phyloP scores from a whole-genome alignment of 2,329 filamentous ascomycete species.

The Talaromyces sp. region DNA sequence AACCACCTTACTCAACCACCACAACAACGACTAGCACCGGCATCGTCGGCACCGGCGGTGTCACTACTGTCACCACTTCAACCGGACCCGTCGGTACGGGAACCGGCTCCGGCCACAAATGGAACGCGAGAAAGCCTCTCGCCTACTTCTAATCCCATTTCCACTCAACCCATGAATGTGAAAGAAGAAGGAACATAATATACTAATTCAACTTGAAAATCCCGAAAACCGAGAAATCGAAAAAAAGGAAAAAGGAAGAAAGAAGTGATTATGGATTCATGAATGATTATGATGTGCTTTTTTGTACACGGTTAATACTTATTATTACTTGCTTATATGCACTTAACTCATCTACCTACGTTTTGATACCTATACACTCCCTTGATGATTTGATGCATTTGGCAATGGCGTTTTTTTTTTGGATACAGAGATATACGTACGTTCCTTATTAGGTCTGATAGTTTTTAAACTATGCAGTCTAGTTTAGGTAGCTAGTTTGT shows the following conservation, averaged over 20 bases:
- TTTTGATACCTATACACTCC: background rate
- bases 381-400: background rate
- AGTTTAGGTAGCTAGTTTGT: background rate
- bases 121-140: constrained; percentile 8
- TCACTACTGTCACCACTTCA: background rate
- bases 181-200: too few species aligned
- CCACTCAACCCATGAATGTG: background rate
- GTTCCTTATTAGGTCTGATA: background rate
- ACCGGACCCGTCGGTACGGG: constrained; percentile 3
- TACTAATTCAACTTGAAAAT: too few species aligned
- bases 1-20: background rate
- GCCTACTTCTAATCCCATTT: too few species aligned
- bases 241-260: background rate
- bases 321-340: background rate
- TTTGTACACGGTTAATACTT: background rate
- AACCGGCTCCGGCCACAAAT: background rate
- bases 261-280: background rate
- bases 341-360: too few species aligned
- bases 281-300: background rate
- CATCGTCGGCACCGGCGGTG: background rate
- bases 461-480: too few species aligned
- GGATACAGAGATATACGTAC: background rate
- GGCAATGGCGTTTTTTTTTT: background rate
- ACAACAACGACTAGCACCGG: background rate
- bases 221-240: background rate